phyloP scores from a whole-genome alignment of 208 protist genomes.

The Acanthamoeba divionensis region DNA sequence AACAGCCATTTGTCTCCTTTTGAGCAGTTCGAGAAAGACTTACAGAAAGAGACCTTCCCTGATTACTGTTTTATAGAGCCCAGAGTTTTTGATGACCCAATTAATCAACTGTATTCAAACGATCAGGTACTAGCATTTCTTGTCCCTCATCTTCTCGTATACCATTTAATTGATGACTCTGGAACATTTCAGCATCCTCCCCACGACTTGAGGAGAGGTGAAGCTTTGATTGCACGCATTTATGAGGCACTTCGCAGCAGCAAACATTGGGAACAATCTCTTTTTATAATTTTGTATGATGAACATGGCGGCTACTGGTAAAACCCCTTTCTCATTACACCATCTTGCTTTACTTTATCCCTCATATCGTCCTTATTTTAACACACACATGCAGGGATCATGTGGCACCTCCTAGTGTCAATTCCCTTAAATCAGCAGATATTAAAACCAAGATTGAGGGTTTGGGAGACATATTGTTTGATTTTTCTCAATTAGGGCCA shows the following conservation, averaged over 20 bases:
- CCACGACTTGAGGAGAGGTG: background rate
- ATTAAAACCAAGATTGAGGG: too few relatives aligned
- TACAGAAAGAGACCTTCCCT: background rate
- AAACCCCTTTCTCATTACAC: background rate
- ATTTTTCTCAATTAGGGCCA: conserved; percentile 8
- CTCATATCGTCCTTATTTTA: background rate
- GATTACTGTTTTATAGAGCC: background rate
- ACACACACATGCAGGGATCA: background rate
- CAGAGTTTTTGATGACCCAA: background rate
- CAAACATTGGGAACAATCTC: background rate
- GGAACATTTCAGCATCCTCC: background rate
- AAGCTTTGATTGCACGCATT: background rate
- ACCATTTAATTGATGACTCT: background rate
- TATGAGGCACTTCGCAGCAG: background rate
- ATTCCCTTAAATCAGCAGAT: too few relatives aligned
- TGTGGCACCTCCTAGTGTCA: background rate
- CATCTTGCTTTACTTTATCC: background rate
- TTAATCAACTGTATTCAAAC: conserved; percentile 19
- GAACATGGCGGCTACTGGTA: conserved; percentile 12
- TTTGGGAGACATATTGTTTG: too few relatives aligned
- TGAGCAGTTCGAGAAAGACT: conserved; percentile 10
- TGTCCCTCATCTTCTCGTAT: background rate
- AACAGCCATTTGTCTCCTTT: background rate
- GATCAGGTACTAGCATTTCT: background rate
- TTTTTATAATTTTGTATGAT: background rate